A percentile compares a stretch with the other conserved stretches of the same genome.
Conservation (phyloP, 1,139 yeast species). For the Yamadazyma trypodendri region DNA sequence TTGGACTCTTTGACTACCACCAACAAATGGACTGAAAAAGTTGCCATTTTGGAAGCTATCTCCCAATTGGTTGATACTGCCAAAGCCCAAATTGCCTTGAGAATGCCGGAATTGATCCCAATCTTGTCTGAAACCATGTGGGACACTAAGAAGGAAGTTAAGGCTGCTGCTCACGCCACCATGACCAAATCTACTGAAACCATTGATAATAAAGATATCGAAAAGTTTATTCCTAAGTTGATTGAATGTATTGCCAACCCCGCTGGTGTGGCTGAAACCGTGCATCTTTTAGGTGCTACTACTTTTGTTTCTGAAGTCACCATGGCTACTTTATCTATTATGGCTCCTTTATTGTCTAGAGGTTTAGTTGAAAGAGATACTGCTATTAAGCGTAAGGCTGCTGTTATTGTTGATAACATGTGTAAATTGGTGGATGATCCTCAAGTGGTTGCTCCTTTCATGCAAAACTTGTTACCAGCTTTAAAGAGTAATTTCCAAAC, state of each 20-base stretch:
- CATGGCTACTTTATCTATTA: constrained; percentile 97
- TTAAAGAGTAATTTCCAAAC: constrained; percentile 89
- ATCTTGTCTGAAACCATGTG: constrained; percentile 98
- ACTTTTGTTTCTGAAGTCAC: constrained; percentile 99
- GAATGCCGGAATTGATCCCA: constrained; percentile 99
- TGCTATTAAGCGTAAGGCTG: constrained; percentile 98
- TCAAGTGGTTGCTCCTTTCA: constrained; percentile 99
- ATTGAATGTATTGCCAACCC: constrained; percentile 97
- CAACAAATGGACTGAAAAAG: constrained; percentile 98
- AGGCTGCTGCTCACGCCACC: constrained; percentile 93
- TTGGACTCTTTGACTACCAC: constrained; percentile 67
- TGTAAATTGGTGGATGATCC: constrained; percentile 99
- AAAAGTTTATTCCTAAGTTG: constrained; percentile 96
- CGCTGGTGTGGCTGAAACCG: constrained; percentile 97
- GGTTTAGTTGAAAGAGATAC: constrained; percentile 99
- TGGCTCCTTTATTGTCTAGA: constrained; percentile 98
- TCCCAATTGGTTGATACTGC: constrained; percentile 91
- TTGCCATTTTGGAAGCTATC: constrained; percentile 81
- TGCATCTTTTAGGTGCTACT: constrained; percentile 98
- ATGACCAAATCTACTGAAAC: constrained; percentile 96
- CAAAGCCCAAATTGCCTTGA: constrained; percentile 91
- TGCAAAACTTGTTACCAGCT: constrained; percentile 93
- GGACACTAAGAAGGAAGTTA: constrained; percentile 99
- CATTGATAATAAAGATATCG: constrained; percentile 99
- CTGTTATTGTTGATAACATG: constrained; percentile 99